These are phyloP conservation scores for Ophiostoma populinum DNA, from an alignment of 2,329 filamentous ascomycete species.

Conservation along the genomic window DNA sequence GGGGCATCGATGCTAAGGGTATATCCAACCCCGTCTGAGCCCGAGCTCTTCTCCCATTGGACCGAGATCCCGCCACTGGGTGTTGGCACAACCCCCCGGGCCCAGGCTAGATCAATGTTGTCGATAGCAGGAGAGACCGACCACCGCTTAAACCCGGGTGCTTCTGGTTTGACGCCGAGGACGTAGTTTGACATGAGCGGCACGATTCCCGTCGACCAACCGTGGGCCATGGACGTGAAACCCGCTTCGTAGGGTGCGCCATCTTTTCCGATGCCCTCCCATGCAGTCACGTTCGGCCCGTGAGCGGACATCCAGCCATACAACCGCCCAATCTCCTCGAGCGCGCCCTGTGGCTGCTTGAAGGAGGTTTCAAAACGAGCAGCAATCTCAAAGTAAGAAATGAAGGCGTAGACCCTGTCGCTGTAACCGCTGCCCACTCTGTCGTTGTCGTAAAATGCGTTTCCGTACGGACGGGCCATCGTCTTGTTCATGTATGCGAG, in stretches of 20 bases:
- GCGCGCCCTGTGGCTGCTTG: constrained; percentile 7
- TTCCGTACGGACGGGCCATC: constrained; percentile 25
- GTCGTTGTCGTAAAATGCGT: constrained; percentile 33
- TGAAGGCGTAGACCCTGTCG: constrained; percentile 31
- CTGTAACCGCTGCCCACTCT: constrained; percentile 19
- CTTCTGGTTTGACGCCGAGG: constrained; percentile 26
- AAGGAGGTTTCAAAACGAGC: constrained; percentile 23
- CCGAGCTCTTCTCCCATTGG: constrained; percentile 17
- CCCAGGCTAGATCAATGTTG: constrained; percentile 23
- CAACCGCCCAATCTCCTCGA: constrained; percentile 27
- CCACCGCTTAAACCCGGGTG: constrained; percentile 26
- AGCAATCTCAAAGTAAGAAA: constrained; percentile 34
- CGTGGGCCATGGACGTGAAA: constrained; percentile 32
- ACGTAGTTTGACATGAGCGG: constrained; percentile 28
- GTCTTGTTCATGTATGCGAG: constrained; percentile 23
- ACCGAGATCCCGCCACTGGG: constrained; percentile 22
- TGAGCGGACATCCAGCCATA: constrained; percentile 32
- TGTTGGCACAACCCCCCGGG: constrained; percentile 25
- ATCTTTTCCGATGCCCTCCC: constrained; percentile 30
- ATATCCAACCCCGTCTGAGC: too few relatives aligned
- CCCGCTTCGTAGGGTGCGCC: constrained; percentile 26
- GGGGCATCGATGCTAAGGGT: constrained; percentile 18
- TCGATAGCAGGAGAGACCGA: constrained; percentile 20
- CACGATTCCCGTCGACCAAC: constrained; percentile 33
- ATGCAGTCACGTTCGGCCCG: constrained; percentile 29